Evolutionary conservation across 2,329 filamentous ascomycete genomes (phyloP).

Genomic region (Aspergillaceae sp.): DNA sequence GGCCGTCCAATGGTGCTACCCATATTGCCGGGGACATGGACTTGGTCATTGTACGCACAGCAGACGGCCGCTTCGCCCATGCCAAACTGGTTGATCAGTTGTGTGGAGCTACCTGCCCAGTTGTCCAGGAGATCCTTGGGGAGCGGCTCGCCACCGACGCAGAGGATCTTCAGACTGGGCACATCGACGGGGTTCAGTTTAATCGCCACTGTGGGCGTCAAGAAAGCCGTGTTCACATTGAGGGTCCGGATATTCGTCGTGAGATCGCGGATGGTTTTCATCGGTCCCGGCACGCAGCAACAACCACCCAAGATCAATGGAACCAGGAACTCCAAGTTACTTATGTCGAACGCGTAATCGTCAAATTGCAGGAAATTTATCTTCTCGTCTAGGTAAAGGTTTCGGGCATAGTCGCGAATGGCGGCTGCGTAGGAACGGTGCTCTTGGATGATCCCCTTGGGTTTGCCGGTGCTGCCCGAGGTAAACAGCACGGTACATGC

Average conservation of each 20-base stretch:
- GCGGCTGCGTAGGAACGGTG: constrained; percentile 16
- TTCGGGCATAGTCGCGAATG: constrained; percentile 13
- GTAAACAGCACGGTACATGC: constrained; percentile 19
- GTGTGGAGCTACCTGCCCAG: constrained; percentile 7
- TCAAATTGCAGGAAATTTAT: constrained; percentile 20
- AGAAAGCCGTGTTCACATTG: constrained; percentile 16
- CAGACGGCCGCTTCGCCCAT: constrained; percentile 20
- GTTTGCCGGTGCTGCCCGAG: constrained; percentile 19
- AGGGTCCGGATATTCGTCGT: constrained; percentile 11
- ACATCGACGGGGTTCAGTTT: constrained; percentile 12
- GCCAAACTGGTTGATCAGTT: constrained; percentile 19
- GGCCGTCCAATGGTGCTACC: constrained; percentile 10
- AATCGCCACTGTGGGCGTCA: constrained; percentile 18
- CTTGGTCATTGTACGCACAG: constrained; percentile 15
- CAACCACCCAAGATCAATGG: constrained; percentile 17
- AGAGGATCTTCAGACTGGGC: constrained; percentile 13
- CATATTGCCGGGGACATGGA: constrained; percentile 5
- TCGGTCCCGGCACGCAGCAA: constrained; percentile 17
- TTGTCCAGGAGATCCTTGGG: constrained; percentile 13
- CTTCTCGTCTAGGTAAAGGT: constrained; percentile 9
- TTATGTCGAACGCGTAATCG: constrained; percentile 22
- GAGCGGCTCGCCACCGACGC: constrained; percentile 19
- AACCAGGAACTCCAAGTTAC: constrained; percentile 17
- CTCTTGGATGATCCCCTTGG: constrained; percentile 20
- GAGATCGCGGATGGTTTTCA: constrained; percentile 7